A percentile compares a stretch with the other conserved stretches of the same genome.
Evolutionary conservation across 2,329 filamentous ascomycete genomes (phyloP).

Genomic region (Bimuria novae-zelandiae): DNA sequence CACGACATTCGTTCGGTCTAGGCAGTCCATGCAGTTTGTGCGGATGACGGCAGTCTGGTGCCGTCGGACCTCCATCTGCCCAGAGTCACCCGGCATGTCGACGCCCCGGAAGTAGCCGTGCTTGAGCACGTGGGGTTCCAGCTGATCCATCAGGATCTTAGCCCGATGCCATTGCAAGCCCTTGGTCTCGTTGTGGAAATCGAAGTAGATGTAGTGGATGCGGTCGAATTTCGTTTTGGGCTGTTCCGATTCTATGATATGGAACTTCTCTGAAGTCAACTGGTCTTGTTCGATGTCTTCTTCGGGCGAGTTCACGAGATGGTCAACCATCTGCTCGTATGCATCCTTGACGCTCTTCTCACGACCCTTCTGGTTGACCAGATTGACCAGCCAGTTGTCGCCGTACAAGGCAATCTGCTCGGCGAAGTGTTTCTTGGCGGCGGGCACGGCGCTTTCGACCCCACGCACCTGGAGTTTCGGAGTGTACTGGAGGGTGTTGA

Average conservation of each 20-base stretch:
- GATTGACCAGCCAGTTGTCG: slow-evolving; percentile 95
- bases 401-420: slow-evolving; percentile 94
- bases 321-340: slow-evolving; percentile 87
- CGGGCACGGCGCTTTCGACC: slow-evolving; percentile 76
- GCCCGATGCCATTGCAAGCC: slow-evolving; percentile 92
- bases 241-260: slow-evolving; percentile 69
- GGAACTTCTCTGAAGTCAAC: slow-evolving; percentile 78
- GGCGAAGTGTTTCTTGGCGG: slow-evolving; percentile 84
- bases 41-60: slow-evolving; percentile 89
- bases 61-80: slow-evolving; percentile 77
- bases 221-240: slow-evolving; percentile 73
- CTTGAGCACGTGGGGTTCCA: slow-evolving; percentile 73
- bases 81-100: slow-evolving; percentile 77
- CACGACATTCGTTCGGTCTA: slow-evolving; percentile 96
- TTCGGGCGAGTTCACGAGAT: slow-evolving; percentile 70
- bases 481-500: slow-evolving; percentile 90
- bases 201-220: slow-evolving; percentile 96
- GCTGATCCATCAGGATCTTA: slow-evolving; percentile 79
- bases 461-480: slow-evolving; percentile 87
- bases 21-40: slow-evolving; percentile 99
- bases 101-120: slow-evolving; percentile 93
- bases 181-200: slow-evolving; percentile 98
- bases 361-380: slow-evolving; percentile 94
- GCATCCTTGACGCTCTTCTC: slow-evolving; percentile 89
- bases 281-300: slow-evolving; percentile 69